phyloP scores from a whole-genome alignment of 441 rosid species.

The Biscutella laevigata region DNA sequence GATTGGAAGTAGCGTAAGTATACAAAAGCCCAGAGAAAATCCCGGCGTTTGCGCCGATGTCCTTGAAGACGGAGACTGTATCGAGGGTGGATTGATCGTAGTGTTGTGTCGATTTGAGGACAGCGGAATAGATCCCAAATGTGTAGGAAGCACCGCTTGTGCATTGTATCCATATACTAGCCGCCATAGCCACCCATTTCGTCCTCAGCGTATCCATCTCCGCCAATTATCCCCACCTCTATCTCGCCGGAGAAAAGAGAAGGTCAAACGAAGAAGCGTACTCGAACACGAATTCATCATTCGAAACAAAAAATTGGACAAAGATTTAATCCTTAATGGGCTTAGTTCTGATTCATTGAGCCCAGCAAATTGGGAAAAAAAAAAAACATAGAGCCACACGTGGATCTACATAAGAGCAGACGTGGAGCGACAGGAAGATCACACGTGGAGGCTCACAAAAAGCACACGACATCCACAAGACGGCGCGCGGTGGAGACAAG shows the following conservation, averaged over 20 bases:
- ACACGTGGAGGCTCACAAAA: background rate
- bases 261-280: background rate
- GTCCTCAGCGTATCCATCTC: slow-evolving; percentile 20
- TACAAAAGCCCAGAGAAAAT: slow-evolving; percentile 65
- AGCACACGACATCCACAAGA: slow-evolving; percentile 12
- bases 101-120: slow-evolving; percentile 60
- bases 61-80: slow-evolving; percentile 86
- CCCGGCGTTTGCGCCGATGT: slow-evolving; percentile 80
- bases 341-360: background rate
- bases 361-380: background rate
- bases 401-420: no score
- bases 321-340: background rate
- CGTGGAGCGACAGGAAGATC: no score
- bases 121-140: slow-evolving; percentile 67
- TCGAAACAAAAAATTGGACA: background rate
- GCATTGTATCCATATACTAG: slow-evolving; percentile 85
- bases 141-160: slow-evolving; percentile 59
- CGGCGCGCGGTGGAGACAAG: slow-evolving; percentile 14
- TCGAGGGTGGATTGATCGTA: slow-evolving; percentile 89
- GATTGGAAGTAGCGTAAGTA: slow-evolving; percentile 34
- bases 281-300: background rate
- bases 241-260: background rate
- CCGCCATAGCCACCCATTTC: slow-evolving; percentile 70
- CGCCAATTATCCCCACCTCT: background rate
- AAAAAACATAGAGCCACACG: no score